Percentiles rank a stretch among this genome's conserved stretches.
Evolutionary conservation across 441 rosid species (phyloP).

Genomic region (Daphne laureola): DNA sequence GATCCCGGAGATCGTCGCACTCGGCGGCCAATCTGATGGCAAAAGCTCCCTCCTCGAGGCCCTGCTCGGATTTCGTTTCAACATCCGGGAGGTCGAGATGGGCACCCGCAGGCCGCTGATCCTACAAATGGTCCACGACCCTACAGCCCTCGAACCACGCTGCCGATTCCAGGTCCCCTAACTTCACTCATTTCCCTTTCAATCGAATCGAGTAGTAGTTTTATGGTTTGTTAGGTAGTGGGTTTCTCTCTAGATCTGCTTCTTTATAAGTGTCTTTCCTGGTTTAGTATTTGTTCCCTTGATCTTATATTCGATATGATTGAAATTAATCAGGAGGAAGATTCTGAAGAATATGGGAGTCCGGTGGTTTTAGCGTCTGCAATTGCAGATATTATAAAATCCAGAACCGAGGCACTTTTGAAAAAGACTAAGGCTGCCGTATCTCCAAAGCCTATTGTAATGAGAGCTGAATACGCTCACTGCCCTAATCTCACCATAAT

Average conservation of each 20-base stretch:
- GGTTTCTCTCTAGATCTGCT: background rate
- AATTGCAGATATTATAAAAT: conserved; percentile 68
- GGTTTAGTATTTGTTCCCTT: background rate
- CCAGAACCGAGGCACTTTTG: conserved; percentile 59
- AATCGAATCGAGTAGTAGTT: no score
- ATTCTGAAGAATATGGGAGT: conserved; percentile 81
- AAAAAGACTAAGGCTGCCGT: conserved; percentile 68
- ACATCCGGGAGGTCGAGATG: conserved; percentile 96
- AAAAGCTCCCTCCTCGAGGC: conserved; percentile 97
- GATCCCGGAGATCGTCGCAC: conserved; percentile 91
- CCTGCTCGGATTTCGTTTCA: conserved; percentile 81
- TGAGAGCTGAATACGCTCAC: conserved; percentile 97
- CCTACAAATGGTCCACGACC: conserved; percentile 90
- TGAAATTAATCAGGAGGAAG: conserved; percentile 52
- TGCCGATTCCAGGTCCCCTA: conserved; percentile 72
- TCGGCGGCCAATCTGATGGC: conserved; percentile 93
- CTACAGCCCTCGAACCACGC: conserved; percentile 73
- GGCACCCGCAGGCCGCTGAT: conserved; percentile 92
- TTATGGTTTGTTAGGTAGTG: background rate
- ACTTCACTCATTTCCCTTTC: no score
- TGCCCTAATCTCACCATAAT: conserved; percentile 90
- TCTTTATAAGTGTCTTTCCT: no score
- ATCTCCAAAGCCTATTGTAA: conserved; percentile 82
- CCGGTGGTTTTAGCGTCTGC: conserved; percentile 56
- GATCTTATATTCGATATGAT: background rate